Conservation (phyloP, 2,329 filamentous ascomycete species). For the Nemania diffusa region DNA sequence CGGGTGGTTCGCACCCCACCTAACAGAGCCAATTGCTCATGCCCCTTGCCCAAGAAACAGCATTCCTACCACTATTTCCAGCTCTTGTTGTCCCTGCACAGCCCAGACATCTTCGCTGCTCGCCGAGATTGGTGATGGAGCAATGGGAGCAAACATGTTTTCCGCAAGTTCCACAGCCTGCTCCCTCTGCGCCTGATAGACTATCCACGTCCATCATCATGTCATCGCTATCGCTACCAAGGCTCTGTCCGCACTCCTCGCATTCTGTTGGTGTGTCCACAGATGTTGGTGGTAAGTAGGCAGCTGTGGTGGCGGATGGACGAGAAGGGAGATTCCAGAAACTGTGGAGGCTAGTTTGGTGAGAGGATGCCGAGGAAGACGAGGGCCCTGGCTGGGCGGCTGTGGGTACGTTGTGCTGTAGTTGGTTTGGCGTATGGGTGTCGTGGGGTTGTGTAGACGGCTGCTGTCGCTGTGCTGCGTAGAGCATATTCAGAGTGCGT, state of each 20-base stretch:
- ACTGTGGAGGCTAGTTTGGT: constrained; percentile 66
- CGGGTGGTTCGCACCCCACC: not conserved
- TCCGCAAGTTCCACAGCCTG: constrained; percentile 60
- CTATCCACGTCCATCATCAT: constrained; percentile 48
- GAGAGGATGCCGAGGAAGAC: constrained; percentile 32
- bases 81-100: constrained; percentile 57
- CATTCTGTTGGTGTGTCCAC: constrained; percentile 54
- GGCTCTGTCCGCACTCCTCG: constrained; percentile 62
- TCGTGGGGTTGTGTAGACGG: constrained; percentile 31
- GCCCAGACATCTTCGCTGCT: constrained; percentile 62
- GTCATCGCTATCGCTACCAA: constrained; percentile 41
- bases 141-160: constrained; percentile 69
- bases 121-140: constrained; percentile 67
- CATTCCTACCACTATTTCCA: constrained; percentile 7
- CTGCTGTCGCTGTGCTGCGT: constrained; percentile 60
- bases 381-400: constrained; percentile 27
- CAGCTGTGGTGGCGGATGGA: constrained; percentile 45
- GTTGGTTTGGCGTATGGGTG: constrained; percentile 18
- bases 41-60: constrained; percentile 13
- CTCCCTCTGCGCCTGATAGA: constrained; percentile 53
- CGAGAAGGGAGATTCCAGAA: constrained; percentile 68
- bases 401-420: constrained; percentile 27
- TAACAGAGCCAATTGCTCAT: constrained; percentile 34
- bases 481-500: constrained; percentile 68
- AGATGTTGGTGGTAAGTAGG: constrained; percentile 29